Percentiles rank a stretch among this genome's conserved stretches.
Evolutionary conservation across 2,329 filamentous ascomycete genomes (phyloP).

Genomic region (Clathrospora elynae): DNA sequence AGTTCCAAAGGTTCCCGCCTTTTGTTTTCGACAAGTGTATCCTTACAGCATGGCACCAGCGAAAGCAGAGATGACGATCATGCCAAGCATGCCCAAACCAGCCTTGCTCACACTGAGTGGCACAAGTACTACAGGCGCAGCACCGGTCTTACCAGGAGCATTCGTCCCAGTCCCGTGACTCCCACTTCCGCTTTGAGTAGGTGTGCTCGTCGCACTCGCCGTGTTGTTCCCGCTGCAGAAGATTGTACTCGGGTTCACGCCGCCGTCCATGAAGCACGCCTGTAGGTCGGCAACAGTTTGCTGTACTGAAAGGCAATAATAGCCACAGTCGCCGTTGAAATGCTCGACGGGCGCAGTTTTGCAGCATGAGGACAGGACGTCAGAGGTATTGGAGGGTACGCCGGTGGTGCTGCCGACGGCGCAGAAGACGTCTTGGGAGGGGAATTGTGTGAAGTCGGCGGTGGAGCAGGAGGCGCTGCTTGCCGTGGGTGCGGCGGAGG

Average conservation of each 20-base stretch:
- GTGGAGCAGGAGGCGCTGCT: constrained; percentile 29
- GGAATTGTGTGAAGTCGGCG: constrained; percentile 33
- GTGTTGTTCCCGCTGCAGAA: constrained; percentile 36
- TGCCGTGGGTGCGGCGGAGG: constrained; percentile 24
- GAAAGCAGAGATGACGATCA: constrained; percentile 34
- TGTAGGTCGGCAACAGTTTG: constrained; percentile 36
- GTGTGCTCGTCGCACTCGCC: constrained; percentile 34
- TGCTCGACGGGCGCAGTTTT: constrained; percentile 38
- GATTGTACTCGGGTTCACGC: constrained; percentile 28
- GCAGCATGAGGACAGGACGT: constrained; percentile 38
- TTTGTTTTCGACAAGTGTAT: neutral
- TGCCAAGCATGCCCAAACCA: constrained; percentile 35
- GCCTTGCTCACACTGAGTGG: constrained; percentile 34
- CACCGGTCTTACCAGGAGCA: constrained; percentile 16
- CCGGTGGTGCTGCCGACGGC: constrained; percentile 31
- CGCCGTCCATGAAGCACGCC: constrained; percentile 36
- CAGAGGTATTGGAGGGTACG: constrained; percentile 32
- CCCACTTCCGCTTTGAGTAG: constrained; percentile 19
- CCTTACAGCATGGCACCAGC: constrained; percentile 36
- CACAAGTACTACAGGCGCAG: constrained; percentile 17
- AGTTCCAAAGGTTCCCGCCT: neutral
- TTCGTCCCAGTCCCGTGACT: constrained; percentile 8
- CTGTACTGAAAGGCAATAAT: constrained; percentile 38
- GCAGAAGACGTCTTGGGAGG: constrained; percentile 36
- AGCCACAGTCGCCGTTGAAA: constrained; percentile 37